Conservation (phyloP, 805 yeast species). For the Saccharomycopsis guyanensis region DNA sequence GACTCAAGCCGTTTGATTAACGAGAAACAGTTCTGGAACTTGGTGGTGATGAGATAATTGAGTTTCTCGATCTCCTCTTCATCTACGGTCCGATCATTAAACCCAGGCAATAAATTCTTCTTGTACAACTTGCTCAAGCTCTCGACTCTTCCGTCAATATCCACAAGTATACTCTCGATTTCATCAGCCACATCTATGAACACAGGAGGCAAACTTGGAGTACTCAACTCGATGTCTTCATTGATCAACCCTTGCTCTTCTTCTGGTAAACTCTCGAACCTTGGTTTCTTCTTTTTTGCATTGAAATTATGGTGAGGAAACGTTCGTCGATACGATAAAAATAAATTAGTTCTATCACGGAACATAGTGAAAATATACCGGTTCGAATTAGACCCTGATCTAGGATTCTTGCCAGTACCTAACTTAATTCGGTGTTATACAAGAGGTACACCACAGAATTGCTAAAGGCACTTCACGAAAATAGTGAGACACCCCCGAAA, state of each 20-base stretch:
- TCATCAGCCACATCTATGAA: conserved; percentile 68
- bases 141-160: conserved; percentile 47
- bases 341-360: conserved; percentile 91
- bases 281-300: conserved; percentile 15
- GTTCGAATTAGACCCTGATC: too few relatives aligned
- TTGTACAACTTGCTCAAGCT: conserved; percentile 65
- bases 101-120: conserved; percentile 79
- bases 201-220: conserved; percentile 66
- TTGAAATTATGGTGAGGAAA: conserved; percentile 55
- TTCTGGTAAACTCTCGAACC: conserved; percentile 35
- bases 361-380: conserved; percentile 49
- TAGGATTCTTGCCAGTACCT: too few relatives aligned
- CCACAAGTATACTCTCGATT: conserved; percentile 53
- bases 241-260: conserved; percentile 52
- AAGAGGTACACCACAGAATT: too few relatives aligned
- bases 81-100: conserved; percentile 68
- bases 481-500: too few relatives aligned
- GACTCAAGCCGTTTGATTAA: conserved; percentile 60
- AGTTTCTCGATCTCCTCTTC: conserved; percentile 74
- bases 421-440: too few relatives aligned
- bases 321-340: conserved; percentile 80
- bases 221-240: conserved; percentile 38
- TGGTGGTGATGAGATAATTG: conserved; percentile 65
- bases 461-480: too few relatives aligned
- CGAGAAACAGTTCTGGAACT: conserved; percentile 72